These are phyloP conservation scores for Hygrocybe punicea DNA, from an alignment of 768 basidiomycete genomes.

Conservation along the genomic window DNA sequence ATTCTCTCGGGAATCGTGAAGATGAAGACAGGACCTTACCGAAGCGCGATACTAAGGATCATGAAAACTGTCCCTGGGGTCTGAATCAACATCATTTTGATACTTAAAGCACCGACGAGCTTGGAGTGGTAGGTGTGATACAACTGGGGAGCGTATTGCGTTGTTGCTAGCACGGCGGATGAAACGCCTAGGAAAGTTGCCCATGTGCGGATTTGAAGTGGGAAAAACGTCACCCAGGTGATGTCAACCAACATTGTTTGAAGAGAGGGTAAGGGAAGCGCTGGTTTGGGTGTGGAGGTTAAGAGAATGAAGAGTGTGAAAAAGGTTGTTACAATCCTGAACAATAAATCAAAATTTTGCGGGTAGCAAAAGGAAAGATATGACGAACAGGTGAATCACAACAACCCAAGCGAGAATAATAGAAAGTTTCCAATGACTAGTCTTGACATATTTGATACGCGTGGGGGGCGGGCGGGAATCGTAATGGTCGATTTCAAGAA, in stretches of 20 bases:
- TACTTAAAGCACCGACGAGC: slow-evolving; percentile 88
- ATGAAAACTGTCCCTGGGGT: slow-evolving; percentile 87
- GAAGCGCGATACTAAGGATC: slow-evolving; percentile 74
- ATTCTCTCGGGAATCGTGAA: neutral
- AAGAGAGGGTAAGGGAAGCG: slow-evolving; percentile 30
- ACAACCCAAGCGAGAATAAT: slow-evolving; percentile 71
- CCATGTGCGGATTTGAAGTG: slow-evolving; percentile 45
- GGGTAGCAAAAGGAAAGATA: neutral
- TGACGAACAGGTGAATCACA: slow-evolving; percentile 67
- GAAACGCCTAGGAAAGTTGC: slow-evolving; percentile 85
- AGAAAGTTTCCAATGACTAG: slow-evolving; percentile 75
- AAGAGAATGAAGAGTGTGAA: slow-evolving; percentile 62
- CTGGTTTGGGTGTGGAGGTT: slow-evolving; percentile 35
- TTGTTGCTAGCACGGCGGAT: slow-evolving; percentile 69
- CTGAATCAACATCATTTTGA: slow-evolving; percentile 95
- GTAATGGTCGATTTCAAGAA: slow-evolving; percentile 38
- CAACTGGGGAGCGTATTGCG: slow-evolving; percentile 90
- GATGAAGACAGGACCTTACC: slow-evolving; percentile 39
- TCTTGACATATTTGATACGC: slow-evolving; percentile 48
- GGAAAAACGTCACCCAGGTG: neutral
- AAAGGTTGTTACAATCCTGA: slow-evolving; percentile 48
- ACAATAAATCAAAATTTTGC: neutral
- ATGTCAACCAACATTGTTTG: slow-evolving; percentile 14
- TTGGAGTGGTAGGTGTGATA: slow-evolving; percentile 70
- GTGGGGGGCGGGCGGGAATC: slow-evolving; percentile 39